Evolutionary conservation across 352 stramenopile genomes (phyloP).

Genomic region (Lagenidium giganteum): DNA sequence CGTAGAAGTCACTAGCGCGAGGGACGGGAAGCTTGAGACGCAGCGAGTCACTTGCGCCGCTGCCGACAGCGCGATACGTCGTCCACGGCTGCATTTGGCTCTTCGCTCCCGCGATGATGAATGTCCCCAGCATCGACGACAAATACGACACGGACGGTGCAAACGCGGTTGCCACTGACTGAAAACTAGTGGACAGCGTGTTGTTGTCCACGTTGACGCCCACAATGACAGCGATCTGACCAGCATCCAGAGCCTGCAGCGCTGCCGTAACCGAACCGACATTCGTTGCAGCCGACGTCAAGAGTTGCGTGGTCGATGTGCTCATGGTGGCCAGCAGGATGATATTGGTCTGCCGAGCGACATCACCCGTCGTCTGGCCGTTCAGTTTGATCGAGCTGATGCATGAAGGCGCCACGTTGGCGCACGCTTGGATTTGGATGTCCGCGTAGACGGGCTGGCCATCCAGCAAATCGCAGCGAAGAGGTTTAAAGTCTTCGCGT

Average conservation of each 20-base stretch:
- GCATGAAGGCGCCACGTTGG: constrained; percentile 12
- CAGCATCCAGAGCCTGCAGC: no score
- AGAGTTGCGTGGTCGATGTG: no score
- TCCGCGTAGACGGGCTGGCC: constrained; percentile 27
- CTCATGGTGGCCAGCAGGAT: constrained; percentile 19
- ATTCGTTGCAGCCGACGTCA: no score
- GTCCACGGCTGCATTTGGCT: no score
- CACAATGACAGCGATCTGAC: constrained; percentile 12
- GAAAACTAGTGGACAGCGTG: constrained; percentile 11
- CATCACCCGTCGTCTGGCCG: background rate
- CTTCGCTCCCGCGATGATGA: no score
- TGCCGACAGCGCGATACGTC: no score
- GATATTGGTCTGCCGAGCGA: constrained; percentile 4
- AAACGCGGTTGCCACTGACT: constrained; percentile 4
- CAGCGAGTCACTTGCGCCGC: no score
- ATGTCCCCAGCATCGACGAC: no score
- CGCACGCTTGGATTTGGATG: constrained; percentile 27
- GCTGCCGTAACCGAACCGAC: no score
- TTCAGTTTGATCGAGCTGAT: constrained; percentile 12
- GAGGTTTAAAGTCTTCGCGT: constrained; percentile 13
- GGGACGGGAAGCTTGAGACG: no score
- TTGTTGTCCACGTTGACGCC: constrained; percentile 16
- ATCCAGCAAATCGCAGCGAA: constrained; percentile 53
- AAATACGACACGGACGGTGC: no score
- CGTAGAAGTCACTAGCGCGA: constrained; percentile 25